Evolutionary conservation across 345 rosid genomes (phyloP).

Genomic region (Clausena lansium): DNA sequence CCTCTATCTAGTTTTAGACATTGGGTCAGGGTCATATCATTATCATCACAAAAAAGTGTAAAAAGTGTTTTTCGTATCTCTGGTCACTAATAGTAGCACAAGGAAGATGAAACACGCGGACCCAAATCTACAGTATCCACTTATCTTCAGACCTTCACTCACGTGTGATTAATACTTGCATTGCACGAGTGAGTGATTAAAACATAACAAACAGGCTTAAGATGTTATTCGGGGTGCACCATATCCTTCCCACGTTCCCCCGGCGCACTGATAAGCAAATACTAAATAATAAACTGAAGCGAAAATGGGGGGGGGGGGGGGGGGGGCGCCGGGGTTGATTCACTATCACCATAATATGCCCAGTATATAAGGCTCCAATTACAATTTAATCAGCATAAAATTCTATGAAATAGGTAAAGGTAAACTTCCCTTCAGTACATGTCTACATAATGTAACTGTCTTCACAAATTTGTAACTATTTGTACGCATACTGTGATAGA

Average conservation of each 20-base stretch:
- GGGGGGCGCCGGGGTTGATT: too few relatives aligned
- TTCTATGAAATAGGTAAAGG: slow-evolving; percentile 2
- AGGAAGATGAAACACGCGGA: too few relatives aligned
- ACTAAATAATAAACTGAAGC: neutral
- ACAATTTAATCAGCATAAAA: slow-evolving; percentile 8
- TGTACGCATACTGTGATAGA: slow-evolving; percentile 56
- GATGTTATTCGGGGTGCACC: neutral
- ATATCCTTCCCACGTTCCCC: neutral
- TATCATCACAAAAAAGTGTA: neutral
- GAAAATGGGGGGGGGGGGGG: neutral
- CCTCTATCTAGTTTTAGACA: neutral
- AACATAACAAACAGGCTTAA: neutral
- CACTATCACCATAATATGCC: neutral
- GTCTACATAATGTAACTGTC: neutral
- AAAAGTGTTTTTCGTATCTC: too few relatives aligned
- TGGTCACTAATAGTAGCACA: too few relatives aligned
- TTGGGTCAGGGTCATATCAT: too few relatives aligned
- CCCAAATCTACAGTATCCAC: too few relatives aligned
- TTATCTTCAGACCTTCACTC: too few relatives aligned
- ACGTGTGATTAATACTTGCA: too few relatives aligned
- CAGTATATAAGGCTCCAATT: neutral
- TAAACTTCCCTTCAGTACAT: neutral
- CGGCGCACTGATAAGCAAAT: neutral
- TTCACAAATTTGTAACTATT: too few relatives aligned
- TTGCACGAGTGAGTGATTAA: neutral